Base-by-base conservation (phyloP, 2,329 filamentous ascomycete species). In the Hypomyces rosellus region DNA sequence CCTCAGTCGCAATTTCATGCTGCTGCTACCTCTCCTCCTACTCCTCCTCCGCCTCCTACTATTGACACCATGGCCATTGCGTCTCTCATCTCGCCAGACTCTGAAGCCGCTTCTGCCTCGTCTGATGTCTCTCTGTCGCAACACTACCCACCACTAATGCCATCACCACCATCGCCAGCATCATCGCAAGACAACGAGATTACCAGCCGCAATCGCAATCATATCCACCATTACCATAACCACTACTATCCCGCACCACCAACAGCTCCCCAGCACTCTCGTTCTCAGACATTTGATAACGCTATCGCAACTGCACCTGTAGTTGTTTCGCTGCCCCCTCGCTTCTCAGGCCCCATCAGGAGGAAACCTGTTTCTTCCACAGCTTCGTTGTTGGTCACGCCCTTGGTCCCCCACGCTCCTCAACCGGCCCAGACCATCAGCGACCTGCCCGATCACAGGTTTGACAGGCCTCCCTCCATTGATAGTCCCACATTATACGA, bases 401-500 rank as follows among this genome's bases (percentile, higher is more conserved):
- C 44, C 22, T 46, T 44, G 41, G 47, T 61, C 56, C 45, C 50
- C 51, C 43, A 48, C 57, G 34, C 58, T 55, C 39, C 51, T 57
- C 50, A 61, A 58, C 52, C 61, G 55, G 55, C 38, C 20, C 34
- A 49, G n/a, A 46, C 67, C 36, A 66, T 60, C 45, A 63, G 68
- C 47, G 69, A 73, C 52, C 66, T 77, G 18, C 69, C 78, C n/a
- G 75, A 76, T 44, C 72, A 74, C 54, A 67, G 78, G 45, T 80
- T 78, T 61, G 71, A 72, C n/a, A 72, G 80, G 54, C 74, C 76
- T 33, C 76, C 68, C 57, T 77, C 78, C 13, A 63, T 81, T 49
- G 80, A 84, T 63, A 83, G 80, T 62, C 80, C 80, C 54, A 82
- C 78, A 33, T 67, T 84, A 45, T 83, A 84, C 74, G 77, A 81